Evolutionary conservation across 371 early-diverging fungal species (phyloP), one percentile per base, ranked within the genome.

Genomic region (Haplosporangium sp.): DNA sequence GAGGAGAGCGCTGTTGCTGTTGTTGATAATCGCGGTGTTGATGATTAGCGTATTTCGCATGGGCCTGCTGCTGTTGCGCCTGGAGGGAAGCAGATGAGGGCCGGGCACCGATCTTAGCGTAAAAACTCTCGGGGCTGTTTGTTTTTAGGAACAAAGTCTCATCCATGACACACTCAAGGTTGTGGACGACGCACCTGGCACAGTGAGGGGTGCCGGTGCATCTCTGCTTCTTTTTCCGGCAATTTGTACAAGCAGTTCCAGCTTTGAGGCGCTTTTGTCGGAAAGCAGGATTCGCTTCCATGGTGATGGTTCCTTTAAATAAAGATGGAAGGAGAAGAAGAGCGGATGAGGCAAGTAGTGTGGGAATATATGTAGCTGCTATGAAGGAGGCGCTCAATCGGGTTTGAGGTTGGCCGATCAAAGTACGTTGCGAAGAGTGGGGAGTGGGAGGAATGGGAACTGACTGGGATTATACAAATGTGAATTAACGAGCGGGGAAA

Each of bases 201-300:
- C 72, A 71, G 23, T 64, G 36, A 5, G 65, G 72, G 18, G 65
- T 71, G 37, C 72, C 72, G 2, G 65, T 64, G 56, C 72, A 71
- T 41, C 65, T 42, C 20, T 64, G 46, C 42, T 71, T 71, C 50
- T 71, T 71, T 47, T 59, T 64, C 8, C 72, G 72, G 52, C 72
- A 71, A 46, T 71, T 64, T 21, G 65, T 71, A 55, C 72, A 71
- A 16, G 72, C 72, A 14, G 72, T 71, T 20, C 72, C 72, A 21
- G 72, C 72, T 23, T 71, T 71, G 45, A 71, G 46, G 1, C 72
- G 72, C 56, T 65, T 71, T 54, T 64, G 72, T 18, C 72, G 61
- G 18, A 54, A 56, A 50, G 50, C 41, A 7, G 21, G 52, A 29
- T 29, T 50, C 23, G 36, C n/a, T 12, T 14, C 40, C 50, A 47